Evolutionary conservation across 108 stramenopile genomes (phyloP).

Genomic region (Schizochytrium sp.): DNA sequence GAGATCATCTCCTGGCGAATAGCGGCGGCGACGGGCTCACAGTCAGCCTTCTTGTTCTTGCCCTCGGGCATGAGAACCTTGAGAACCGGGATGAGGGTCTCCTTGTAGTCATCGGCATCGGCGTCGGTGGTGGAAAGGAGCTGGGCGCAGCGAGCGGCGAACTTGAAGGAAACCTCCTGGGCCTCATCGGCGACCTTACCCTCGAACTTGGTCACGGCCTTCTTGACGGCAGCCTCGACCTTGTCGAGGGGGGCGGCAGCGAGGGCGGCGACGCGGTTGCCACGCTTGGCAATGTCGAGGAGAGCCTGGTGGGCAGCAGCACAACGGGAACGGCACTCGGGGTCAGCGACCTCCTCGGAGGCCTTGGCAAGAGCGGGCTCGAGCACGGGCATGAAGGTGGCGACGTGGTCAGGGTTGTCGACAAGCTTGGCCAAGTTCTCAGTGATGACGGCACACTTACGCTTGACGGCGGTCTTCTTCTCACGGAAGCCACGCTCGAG

Average conservation of each 20-base stretch:
- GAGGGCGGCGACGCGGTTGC: not conserved
- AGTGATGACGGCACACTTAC: conserved; percentile 98
- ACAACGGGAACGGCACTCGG: conserved; percentile 58
- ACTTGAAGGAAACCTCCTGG: conserved; percentile 7
- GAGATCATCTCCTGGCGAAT: conserved; percentile 76
- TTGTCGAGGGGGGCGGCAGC: conserved; percentile 63
- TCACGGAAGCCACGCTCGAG: conserved; percentile 95
- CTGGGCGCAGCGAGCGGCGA: conserved; percentile 26
- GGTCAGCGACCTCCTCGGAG: conserved; percentile 91
- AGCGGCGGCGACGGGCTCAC: conserved; percentile 53
- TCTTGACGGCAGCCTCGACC: conserved; percentile 81
- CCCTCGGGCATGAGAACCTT: conserved; percentile 40
- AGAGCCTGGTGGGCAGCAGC: conserved; percentile 60
- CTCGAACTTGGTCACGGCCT: conserved; percentile 86
- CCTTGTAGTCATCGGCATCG: not conserved
- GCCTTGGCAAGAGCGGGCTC: conserved; percentile 94
- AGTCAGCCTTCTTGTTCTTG: conserved; percentile 61
- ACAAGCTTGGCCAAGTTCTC: conserved; percentile 99
- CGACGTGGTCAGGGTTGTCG: conserved; percentile 92
- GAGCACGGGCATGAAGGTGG: conserved; percentile 94
- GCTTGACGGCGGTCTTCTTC: conserved; percentile 81
- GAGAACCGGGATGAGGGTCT: not conserved
- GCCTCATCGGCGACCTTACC: conserved; percentile 80
- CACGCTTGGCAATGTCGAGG: conserved; percentile 47
- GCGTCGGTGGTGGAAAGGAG: not conserved